Evolutionary conservation across 2,329 filamentous ascomycete species (phyloP), one percentile per base, ranked within the genome.

Genomic region (Amauroascus niger): DNA sequence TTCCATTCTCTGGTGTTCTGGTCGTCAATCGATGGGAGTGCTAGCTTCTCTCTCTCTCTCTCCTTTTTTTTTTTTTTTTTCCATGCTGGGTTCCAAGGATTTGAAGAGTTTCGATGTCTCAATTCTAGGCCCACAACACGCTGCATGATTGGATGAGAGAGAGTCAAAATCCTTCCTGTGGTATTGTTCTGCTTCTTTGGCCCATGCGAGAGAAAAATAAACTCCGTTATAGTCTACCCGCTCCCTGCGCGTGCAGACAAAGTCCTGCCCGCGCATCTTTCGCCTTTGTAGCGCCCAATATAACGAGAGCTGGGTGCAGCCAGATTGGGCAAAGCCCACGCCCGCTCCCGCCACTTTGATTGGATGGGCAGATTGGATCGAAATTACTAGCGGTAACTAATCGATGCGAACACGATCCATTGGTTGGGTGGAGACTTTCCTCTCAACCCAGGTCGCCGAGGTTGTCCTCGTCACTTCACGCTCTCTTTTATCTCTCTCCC

Each of bases 381-480:
- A 20, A 33, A 33, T 47, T 47, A 47, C 44, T 47, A 47, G 44
- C n/a, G 26, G 44, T 47, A 47, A n/a, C n/a, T n/a, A n/a, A n/a
- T n/a, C n/a, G n/a, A n/a, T n/a, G n/a, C n/a, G n/a, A n/a, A n/a
- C n/a, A n/a, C n/a, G n/a, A n/a, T n/a, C n/a, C n/a, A n/a, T 16
- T 13, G 43, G 22, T 45, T 22, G 16, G 24, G 11, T 30, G 43
- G 9, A n/a, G n/a, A n/a, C n/a, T n/a, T n/a, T n/a, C n/a, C n/a
- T n/a, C n/a, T n/a, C n/a, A n/a, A n/a, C n/a, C n/a, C n/a, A 14
- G 28, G 44, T 47, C 44, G 44, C 44, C 44, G 44, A 47, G 44
- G 44, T 47, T 14, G 13, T 9, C 20, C 37, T 40, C 16, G 40
- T 20, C 40, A 43, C 20, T 24, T n/a, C 14, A 7, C 18, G 4